Conservation (phyloP, 75 land plant genomes). For the Pinus taeda region DNA sequence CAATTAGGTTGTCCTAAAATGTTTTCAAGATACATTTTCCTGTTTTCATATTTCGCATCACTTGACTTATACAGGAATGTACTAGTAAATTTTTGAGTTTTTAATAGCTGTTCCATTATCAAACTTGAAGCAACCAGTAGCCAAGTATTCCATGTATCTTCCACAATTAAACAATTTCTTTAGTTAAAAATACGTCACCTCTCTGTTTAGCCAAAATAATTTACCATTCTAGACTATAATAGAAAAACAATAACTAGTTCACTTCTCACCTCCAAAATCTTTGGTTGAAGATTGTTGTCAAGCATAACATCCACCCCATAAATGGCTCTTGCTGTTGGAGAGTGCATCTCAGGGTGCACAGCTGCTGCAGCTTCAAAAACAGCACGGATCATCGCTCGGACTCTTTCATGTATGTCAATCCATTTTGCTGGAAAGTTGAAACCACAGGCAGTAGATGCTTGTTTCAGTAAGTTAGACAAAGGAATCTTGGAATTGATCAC, state of each 20-base stretch:
- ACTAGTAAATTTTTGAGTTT: too few relatives aligned
- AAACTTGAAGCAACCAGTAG: too few relatives aligned
- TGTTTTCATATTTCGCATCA: too few relatives aligned
- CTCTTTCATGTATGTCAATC: constrained; percentile 75
- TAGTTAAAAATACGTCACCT: neutral
- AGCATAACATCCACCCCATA: constrained; percentile 98
- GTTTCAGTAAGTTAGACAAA: neutral
- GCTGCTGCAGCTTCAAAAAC: constrained; percentile 81
- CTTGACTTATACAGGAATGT: too few relatives aligned
- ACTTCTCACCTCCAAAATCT: constrained; percentile 74
- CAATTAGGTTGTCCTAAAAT: too few relatives aligned
- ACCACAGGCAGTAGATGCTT: neutral
- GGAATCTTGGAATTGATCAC: neutral
- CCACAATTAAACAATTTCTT: neutral
- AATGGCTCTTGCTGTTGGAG: constrained; percentile 76
- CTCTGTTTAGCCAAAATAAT: neutral
- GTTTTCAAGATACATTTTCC: too few relatives aligned
- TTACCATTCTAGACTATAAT: neutral
- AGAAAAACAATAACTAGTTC: neutral
- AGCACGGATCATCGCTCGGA: constrained; percentile 55
- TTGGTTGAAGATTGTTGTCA: constrained; percentile 67
- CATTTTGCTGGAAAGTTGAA: constrained; percentile 71
- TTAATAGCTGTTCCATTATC: too few relatives aligned
- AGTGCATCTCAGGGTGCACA: constrained; percentile 87
- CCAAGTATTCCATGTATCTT: too few relatives aligned